Base-by-base conservation (phyloP, 805 yeast genomes). In the Metschnikowia kunwiensis region DNA sequence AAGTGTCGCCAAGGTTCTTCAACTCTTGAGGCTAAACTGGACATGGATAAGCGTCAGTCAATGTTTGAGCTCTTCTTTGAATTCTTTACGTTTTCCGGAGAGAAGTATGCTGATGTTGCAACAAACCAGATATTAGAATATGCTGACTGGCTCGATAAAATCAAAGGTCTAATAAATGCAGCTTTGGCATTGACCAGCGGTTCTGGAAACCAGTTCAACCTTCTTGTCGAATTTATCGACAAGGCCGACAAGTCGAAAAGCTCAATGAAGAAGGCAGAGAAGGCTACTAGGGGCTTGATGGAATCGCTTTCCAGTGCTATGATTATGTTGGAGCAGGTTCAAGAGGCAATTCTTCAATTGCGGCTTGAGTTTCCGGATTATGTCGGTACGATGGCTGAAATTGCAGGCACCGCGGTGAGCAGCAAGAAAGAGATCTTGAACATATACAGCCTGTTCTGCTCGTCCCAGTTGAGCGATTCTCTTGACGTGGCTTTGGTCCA, bases 141-240 rank as follows among this genome's bases (percentile, higher is more conserved):
- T 21, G 24, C 5, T 9, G 24, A 9, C 24, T n/a, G 24, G n/a
- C 24, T 21, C 9, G 24, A 9, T n/a, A 9, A 9, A 9, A 9
- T 21, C 3, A 21, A n/a, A 21, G 26, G 10, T 9, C 12, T 16
- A 3, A 19, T 24, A n/a, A 13, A 12, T 16, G 34, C 23, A 4
- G 34, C 28, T 14, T 31, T 31, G 28, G 19, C 21, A 9, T 23
- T 31, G 8, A 18, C 8, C 7, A 12, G 27, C 12, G 34, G 28
- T 7, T 15, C 23, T 16, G 27, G 16, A 11, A 24, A 13, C 14
- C 23, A 24, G 4, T 31, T 24, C 15, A 8, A 13, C 6, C 14
- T 17, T 5, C 34, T 31, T 17, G 28, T 31, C 13, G 14, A 11
- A 11, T 31, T 16, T 13, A 31, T 31, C 11, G 25, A 31, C 25